These are phyloP conservation scores for Coprinopsis cinerea DNA, from an alignment of 768 basidiomycete species.

Conservation along the genomic window DNA sequence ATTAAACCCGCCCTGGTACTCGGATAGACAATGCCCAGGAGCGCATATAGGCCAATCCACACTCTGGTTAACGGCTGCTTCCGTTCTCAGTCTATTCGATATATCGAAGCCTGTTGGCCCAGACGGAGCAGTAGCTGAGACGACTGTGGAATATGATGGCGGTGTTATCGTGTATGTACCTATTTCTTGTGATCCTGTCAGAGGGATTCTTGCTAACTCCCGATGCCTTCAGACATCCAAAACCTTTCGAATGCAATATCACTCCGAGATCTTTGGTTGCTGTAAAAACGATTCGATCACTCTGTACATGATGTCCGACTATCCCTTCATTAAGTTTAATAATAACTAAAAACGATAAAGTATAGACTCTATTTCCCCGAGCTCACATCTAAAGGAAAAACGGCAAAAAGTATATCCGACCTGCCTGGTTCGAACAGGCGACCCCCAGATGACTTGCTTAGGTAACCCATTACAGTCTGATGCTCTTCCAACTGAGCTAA, in stretches of 20 bases:
- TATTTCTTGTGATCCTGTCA: not conserved
- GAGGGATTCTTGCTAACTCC: not conserved
- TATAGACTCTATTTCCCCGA: too few relatives aligned
- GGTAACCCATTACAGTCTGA: slow-evolving; percentile 1
- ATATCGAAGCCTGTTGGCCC: slow-evolving; percentile 21
- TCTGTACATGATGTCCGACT: too few relatives aligned
- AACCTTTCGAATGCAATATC: not conserved
- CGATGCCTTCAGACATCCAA: not conserved
- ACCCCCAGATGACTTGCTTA: too few relatives aligned
- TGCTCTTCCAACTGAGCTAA: slow-evolving; percentile 2
- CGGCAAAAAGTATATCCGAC: too few relatives aligned
- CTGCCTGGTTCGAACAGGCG: too few relatives aligned
- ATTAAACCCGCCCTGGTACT: slow-evolving; percentile 25
- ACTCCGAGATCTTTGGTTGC: not conserved
- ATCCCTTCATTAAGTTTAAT: too few relatives aligned
- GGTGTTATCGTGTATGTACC: not conserved
- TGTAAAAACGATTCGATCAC: not conserved
- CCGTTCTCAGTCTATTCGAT: slow-evolving; percentile 25
- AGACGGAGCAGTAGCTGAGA: slow-evolving; percentile 17
- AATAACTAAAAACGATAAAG: too few relatives aligned
- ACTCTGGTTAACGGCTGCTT: slow-evolving; percentile 23
- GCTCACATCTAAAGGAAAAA: too few relatives aligned
- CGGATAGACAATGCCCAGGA: not conserved
- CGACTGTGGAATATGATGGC: not conserved
- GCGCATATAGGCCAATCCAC: slow-evolving; percentile 22